A percentile compares a stretch with the other conserved stretches of the same genome.
Evolutionary conservation across 2,329 filamentous ascomycete genomes (phyloP).

Genomic region (Calonectria montana): DNA sequence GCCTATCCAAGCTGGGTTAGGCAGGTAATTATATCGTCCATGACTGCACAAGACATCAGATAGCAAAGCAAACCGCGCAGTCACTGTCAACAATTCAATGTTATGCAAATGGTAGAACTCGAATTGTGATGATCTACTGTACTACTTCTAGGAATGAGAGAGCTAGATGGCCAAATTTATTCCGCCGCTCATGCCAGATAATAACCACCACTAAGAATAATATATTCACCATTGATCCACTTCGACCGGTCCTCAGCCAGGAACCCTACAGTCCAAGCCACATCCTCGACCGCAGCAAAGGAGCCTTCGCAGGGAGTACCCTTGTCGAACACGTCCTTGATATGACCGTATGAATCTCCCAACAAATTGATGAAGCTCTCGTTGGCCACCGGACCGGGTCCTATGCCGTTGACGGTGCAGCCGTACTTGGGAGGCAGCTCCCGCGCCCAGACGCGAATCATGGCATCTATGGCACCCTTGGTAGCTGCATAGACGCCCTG

Average conservation of each 20-base stretch:
- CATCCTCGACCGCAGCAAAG: not conserved
- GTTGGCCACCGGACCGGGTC: not conserved
- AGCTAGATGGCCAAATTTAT: no score
- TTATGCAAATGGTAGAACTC: no score
- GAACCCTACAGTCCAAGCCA: not conserved
- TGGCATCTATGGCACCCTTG: not conserved
- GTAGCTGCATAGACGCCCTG: not conserved
- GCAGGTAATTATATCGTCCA: no score
- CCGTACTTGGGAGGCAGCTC: slow-evolving; percentile 58
- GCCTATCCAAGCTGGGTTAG: no score
- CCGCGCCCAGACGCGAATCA: not conserved
- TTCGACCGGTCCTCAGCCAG: not conserved
- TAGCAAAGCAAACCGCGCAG: no score
- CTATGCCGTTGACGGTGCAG: not conserved
- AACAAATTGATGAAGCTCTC: not conserved
- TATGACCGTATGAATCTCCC: not conserved
- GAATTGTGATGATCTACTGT: no score
- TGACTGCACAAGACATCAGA: no score
- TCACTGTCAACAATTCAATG: no score
- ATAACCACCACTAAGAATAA: not conserved
- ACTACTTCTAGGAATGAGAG: no score
- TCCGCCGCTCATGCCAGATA: not conserved
- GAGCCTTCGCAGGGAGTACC: not conserved
- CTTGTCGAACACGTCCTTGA: not conserved
- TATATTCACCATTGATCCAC: not conserved